Conservation (phyloP, 345 rosid genomes). For the Acer campestre region DNA sequence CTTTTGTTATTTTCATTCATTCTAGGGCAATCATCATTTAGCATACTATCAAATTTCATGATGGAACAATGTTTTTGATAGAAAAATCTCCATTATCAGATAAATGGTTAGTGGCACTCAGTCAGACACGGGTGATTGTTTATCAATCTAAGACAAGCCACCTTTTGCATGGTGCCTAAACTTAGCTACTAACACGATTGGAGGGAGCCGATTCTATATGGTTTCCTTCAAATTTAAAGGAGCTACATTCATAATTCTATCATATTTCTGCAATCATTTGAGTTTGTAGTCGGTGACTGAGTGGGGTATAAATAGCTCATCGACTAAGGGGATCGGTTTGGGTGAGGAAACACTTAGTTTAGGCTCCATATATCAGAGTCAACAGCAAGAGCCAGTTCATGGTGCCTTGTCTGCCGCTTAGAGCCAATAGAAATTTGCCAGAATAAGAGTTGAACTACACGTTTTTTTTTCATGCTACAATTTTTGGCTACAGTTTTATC, state of each 20-base stretch:
- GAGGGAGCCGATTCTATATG: not conserved
- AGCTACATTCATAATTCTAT: slow-evolving; percentile 23
- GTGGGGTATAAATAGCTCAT: no score
- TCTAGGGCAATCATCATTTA: not conserved
- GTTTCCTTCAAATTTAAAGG: slow-evolving; percentile 30
- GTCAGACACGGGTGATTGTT: slow-evolving; percentile 44
- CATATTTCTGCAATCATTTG: not conserved
- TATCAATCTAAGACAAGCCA: slow-evolving; percentile 19
- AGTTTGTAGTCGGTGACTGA: no score
- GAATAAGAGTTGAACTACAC: slow-evolving; percentile 9
- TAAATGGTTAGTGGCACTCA: slow-evolving; percentile 15
- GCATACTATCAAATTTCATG: not conserved
- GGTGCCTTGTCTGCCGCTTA: slow-evolving; percentile 40
- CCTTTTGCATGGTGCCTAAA: slow-evolving; percentile 47
- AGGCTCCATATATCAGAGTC: slow-evolving; percentile 33
- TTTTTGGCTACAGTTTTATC: slow-evolving; percentile 21
- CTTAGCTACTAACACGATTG: slow-evolving; percentile 32
- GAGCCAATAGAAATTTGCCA: slow-evolving; percentile 29
- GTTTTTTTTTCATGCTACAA: slow-evolving; percentile 18
- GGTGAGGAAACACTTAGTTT: not conserved
- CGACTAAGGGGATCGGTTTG: not conserved
- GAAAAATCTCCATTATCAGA: not conserved
- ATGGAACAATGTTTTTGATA: not conserved
- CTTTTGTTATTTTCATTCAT: not conserved
- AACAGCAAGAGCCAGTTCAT: slow-evolving; percentile 29